Conservation (phyloP, 1,139 yeast genomes). For the Debaryomyces fabryi region DNA sequence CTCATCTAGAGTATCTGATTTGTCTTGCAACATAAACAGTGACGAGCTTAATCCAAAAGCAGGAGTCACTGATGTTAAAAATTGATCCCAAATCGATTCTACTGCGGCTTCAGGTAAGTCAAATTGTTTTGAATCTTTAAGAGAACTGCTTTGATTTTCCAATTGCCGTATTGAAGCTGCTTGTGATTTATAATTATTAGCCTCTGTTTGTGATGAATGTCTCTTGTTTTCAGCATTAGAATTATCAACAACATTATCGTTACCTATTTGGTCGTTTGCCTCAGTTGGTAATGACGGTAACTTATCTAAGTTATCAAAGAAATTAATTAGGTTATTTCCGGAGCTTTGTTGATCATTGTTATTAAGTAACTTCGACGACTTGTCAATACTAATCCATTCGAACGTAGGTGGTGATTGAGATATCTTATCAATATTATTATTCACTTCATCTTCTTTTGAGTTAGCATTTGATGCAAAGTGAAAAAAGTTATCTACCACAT, state of each 20-base stretch:
- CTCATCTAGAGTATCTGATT: neutral
- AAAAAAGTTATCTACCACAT: neutral
- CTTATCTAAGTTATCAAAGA: constrained; percentile 47
- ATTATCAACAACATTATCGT: constrained; percentile 14
- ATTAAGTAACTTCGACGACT: neutral
- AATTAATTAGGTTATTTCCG: constrained; percentile 37
- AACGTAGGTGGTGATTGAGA: constrained; percentile 22
- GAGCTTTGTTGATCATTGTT: neutral
- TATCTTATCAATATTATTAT: neutral
- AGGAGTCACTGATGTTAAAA: constrained; percentile 41
- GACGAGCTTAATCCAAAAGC: constrained; percentile 8
- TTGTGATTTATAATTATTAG: neutral
- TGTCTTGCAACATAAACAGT: neutral
- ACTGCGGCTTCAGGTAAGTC: constrained; percentile 68
- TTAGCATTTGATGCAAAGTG: neutral
- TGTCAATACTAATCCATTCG: constrained; percentile 30
- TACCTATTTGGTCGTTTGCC: constrained; percentile 18
- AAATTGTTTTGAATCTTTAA: constrained; percentile 57
- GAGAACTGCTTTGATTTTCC: neutral
- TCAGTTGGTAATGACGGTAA: constrained; percentile 34
- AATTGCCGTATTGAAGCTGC: neutral
- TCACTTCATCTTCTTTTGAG: neutral
- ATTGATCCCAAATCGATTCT: constrained; percentile 79
- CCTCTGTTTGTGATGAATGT: neutral
- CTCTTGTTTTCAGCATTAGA: neutral